Evolutionary conservation across 805 yeast genomes (phyloP).

Genomic region (Starmera amethionina): DNA sequence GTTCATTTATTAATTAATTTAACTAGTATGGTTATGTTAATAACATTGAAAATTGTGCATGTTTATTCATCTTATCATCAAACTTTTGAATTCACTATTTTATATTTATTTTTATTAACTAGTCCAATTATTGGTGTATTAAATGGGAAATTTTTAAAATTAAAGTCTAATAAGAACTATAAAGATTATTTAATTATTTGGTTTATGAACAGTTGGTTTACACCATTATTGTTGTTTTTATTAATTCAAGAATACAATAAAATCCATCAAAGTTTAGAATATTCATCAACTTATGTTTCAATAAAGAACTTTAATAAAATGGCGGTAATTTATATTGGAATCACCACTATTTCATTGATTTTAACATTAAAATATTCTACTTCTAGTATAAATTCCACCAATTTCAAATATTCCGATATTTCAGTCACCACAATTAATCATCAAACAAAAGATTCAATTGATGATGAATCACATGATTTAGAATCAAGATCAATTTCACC

Average conservation of each 20-base stretch:
- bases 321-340: conserved; percentile 4
- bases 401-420: conserved; percentile 13
- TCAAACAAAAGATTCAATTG: too few relatives aligned
- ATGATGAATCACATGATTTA: neutral
- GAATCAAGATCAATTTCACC: conserved; percentile 3
- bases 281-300: conserved; percentile 15
- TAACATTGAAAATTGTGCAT: conserved; percentile 6
- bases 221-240: conserved; percentile 9
- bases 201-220: too few relatives aligned
- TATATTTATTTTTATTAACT: conserved; percentile 6
- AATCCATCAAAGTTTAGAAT: conserved; percentile 11
- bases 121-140: conserved; percentile 8
- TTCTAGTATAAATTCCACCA: conserved; percentile 1
- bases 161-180: too few relatives aligned
- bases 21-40: conserved; percentile 1
- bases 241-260: conserved; percentile 7
- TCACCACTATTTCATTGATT: conserved; percentile 8
- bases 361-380: conserved; percentile 6
- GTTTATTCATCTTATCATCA: conserved; percentile 8
- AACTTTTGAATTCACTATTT: conserved; percentile 2
- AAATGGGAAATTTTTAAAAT: conserved; percentile 7
- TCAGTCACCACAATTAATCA: conserved; percentile 6
- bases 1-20: conserved; percentile 8
- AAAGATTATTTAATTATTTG: too few relatives aligned
- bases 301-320: neutral